Evolutionary conservation across 371 early-diverging fungal species (phyloP), one percentile per base, ranked within the genome.

Genomic region (Mucor irregularis): DNA sequence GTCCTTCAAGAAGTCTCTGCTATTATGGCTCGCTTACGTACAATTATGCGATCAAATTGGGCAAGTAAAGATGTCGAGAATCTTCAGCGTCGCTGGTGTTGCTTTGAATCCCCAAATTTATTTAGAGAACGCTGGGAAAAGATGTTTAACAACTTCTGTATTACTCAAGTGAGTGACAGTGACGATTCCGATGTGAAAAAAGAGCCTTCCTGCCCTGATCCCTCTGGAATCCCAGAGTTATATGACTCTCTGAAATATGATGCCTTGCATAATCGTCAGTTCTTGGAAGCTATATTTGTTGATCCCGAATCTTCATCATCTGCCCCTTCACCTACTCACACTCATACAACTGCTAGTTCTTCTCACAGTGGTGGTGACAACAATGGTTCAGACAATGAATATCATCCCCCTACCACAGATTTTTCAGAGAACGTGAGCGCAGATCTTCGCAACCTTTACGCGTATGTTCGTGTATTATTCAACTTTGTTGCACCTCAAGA

Each of bases 201-300:
- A 35, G 62, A 51, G 24, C 4, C 19, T 16, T 30, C 43, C 4
- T 56, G 52, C 21, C 65, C 86, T 55, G 91, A 94, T 58, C 93
- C 96, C 0, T 88, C 93, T 38, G 94, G 95, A 68, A 88, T 94
- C 16, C 92, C 93, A 14, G 95, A 95, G 61, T 76, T 98, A 4
- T 96, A 96, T 55, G 98, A 98, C 65, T 92, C 95, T 38, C 76
- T 97, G 17, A 98, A 97, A 60, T 96, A 94, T 61, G 98, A 98
- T 64, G 90, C 95, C 14, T 67, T 98, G 33, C 98, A 98, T 62
- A 95, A 96, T 64, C 85, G 95, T n/a, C 73, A 78, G 7, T 95
- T 96, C 64, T 64, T 93, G 46, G 89, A 94, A 52, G 78, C 70
- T 19, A 81, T 85, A 28, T 89, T 87, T 58, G 66, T 66, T 31